phyloP scores from a whole-genome alignment of 495 filamentous ascomycete species.

The Penicillium macrosclerotiorum region DNA sequence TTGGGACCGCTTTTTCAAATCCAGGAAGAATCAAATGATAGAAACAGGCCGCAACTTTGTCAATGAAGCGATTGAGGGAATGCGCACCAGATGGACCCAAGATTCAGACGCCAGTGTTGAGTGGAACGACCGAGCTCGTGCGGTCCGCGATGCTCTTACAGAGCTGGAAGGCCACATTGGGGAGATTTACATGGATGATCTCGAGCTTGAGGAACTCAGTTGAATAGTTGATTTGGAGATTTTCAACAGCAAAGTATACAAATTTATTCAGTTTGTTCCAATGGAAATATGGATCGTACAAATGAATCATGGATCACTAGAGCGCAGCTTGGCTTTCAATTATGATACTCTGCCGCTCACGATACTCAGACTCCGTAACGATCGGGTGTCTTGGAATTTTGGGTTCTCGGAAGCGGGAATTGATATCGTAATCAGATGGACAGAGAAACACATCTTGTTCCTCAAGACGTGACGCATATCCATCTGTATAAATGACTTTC shows the following conservation, averaged over 20 bases:
- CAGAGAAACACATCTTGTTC: slow-evolving; percentile 9
- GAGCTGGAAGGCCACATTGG: background rate
- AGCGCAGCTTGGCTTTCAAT: too few relatives aligned
- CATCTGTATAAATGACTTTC: slow-evolving; percentile 4
- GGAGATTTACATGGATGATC: background rate
- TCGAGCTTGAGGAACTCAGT: background rate
- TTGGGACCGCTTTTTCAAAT: background rate
- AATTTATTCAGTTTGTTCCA: too few relatives aligned
- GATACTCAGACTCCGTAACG: background rate
- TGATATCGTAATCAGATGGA: background rate
- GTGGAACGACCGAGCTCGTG: background rate
- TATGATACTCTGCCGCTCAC: too few relatives aligned
- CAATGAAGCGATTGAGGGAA: background rate
- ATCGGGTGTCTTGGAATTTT: background rate
- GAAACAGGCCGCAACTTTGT: background rate
- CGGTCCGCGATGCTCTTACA: background rate
- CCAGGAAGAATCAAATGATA: background rate
- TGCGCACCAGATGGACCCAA: background rate
- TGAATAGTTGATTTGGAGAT: background rate
- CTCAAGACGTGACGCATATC: background rate
- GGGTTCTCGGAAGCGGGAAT: background rate
- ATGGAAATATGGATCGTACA: too few relatives aligned
- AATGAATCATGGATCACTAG: too few relatives aligned
- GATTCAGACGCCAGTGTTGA: background rate
- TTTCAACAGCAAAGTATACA: background rate